Percentiles rank a stretch among this genome's conserved stretches.
These are phyloP conservation scores for Aleurites moluccanus DNA, from an alignment of 441 rosid species.

Conservation along the genomic window DNA sequence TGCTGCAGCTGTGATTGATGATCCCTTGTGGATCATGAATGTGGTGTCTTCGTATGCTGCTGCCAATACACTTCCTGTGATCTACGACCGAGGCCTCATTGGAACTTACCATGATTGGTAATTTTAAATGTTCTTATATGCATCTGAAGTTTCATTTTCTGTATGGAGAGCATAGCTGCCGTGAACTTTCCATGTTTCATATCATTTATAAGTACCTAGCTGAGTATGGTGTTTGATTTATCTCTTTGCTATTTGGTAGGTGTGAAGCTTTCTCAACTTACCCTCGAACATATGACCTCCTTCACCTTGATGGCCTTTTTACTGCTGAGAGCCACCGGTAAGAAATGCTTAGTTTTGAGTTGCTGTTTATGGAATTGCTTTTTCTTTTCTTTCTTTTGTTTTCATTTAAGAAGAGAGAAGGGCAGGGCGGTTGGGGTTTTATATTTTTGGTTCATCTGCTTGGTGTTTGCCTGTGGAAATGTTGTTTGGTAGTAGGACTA, in stretches of 20 bases:
- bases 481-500: not conserved
- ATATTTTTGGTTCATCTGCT: not conserved
- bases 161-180: not conserved
- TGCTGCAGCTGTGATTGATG: conserved; percentile 70
- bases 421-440: too few species aligned
- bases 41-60: conserved; percentile 90
- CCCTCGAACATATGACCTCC: conserved; percentile 94
- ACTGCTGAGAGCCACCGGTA: conserved; percentile 92
- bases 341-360: not conserved
- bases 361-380: not conserved
- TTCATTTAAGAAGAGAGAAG: too few species aligned
- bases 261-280: conserved; percentile 98
- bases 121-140: conserved; percentile 3
- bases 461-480: not conserved
- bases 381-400: too few species aligned
- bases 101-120: conserved; percentile 97
- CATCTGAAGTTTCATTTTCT: not conserved
- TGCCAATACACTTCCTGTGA: conserved; percentile 72
- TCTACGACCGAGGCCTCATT: conserved; percentile 87
- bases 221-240: not conserved
- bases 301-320: conserved; percentile 85
- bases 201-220: not conserved
- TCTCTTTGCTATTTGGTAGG: conserved; percentile 45
- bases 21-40: conserved; percentile 94
- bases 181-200: not conserved